Conservation (phyloP, 176 grass and related monocot genomes). For the Microstegium vimineum region DNA sequence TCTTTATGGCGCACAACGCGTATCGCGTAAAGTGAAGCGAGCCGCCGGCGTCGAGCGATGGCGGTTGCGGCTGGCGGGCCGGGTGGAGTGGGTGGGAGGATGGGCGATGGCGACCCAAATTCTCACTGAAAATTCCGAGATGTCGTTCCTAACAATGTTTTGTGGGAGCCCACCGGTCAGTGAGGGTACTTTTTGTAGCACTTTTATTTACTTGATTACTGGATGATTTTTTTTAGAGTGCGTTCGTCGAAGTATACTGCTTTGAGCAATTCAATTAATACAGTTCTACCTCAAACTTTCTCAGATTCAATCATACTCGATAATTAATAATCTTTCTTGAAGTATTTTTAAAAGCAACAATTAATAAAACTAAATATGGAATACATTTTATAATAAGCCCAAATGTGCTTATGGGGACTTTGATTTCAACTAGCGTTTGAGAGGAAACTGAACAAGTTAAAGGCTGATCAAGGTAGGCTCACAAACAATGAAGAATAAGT, state of each 20-base stretch:
- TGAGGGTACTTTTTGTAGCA: background rate
- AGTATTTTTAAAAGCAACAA: background rate
- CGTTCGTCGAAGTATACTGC: too few species aligned
- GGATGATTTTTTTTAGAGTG: too few species aligned
- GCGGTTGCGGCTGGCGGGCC: background rate
- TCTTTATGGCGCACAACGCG: background rate
- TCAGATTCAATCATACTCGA: too few species aligned
- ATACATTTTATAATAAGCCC: background rate
- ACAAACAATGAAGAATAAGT: background rate
- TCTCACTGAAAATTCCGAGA: too few species aligned
- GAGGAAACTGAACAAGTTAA: background rate
- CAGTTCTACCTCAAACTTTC: background rate
- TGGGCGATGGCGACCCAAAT: too few species aligned
- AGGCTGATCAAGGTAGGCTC: background rate
- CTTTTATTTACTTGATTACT: too few species aligned
- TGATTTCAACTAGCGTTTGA: background rate
- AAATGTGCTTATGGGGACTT: background rate
- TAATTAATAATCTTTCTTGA: too few species aligned
- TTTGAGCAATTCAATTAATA: background rate
- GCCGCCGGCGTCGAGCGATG: background rate
- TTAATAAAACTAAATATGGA: too few species aligned
- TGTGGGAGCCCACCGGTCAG: background rate
- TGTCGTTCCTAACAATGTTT: too few species aligned
- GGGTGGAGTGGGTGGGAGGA: too few species aligned
- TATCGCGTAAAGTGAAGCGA: background rate